Percentiles rank a stretch among this genome's conserved stretches.
Conservation (phyloP, 2,329 filamentous ascomycete genomes). For the Fusarium illudens region DNA sequence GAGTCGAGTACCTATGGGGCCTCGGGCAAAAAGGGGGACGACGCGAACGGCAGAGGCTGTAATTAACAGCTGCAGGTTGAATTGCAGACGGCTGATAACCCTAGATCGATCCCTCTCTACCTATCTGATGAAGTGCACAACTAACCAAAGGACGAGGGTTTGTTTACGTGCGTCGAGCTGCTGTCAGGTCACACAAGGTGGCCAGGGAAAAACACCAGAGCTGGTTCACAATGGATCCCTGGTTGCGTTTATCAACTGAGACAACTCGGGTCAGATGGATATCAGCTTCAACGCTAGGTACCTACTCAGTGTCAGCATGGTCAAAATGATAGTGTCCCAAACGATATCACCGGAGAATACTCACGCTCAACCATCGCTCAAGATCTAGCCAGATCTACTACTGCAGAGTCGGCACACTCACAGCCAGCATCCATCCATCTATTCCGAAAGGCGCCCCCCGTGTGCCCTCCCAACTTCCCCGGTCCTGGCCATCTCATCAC, state of each 20-base stretch:
- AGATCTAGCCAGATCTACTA: not conserved
- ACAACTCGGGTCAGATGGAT: not conserved
- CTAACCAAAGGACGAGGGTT: not conserved
- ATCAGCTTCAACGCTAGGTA: not conserved
- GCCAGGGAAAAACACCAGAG: not conserved
- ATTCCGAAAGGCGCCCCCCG: not conserved
- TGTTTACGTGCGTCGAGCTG: not conserved
- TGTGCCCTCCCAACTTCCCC: constrained; percentile 11
- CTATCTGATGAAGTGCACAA: not conserved
- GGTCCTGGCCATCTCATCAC: constrained; percentile 30
- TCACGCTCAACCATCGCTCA: not conserved
- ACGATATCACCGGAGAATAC: not conserved
- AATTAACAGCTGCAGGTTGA: constrained; percentile 15
- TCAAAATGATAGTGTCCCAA: not conserved
- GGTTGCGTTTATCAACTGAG: not conserved
- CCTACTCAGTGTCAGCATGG: not conserved
- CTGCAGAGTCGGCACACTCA: not conserved
- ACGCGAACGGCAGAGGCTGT: constrained; percentile 5
- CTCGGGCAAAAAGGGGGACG: constrained; percentile 15
- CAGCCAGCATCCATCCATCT: not conserved
- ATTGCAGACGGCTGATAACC: not conserved
- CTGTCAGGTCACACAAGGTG: not conserved
- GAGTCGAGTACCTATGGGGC: not conserved
- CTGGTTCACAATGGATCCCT: not conserved
- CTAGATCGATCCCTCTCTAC: not conserved